Percentiles rank a stretch among this genome's conserved stretches.
Evolutionary conservation across 225 moss, liverwort and hornwort species (phyloP).

Genomic region (Ulota crispa): DNA sequence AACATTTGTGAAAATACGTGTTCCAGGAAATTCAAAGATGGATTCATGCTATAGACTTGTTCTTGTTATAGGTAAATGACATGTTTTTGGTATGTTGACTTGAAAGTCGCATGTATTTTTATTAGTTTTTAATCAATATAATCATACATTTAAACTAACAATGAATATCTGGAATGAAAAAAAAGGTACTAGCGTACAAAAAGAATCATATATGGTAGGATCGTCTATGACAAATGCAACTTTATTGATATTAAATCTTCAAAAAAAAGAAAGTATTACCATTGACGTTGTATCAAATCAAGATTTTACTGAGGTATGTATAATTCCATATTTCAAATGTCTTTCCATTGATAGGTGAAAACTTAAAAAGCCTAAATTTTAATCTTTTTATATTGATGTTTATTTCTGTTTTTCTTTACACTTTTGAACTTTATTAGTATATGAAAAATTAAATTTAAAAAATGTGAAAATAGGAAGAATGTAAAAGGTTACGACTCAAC

Average conservation of each 20-base stretch:
- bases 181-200: conserved; percentile 71
- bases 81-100: too few relatives aligned
- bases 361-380: too few relatives aligned
- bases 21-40: conserved; percentile 80
- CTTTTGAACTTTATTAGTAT: neutral
- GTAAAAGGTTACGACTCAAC: conserved; percentile 75
- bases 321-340: fast-evolving
- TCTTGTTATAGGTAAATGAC: conserved; percentile 59
- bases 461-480: conserved; percentile 71
- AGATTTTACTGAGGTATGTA: conserved; percentile 70
- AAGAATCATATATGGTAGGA: conserved; percentile 72
- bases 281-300: conserved; percentile 96
- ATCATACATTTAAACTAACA: too few relatives aligned
- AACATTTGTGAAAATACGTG: conserved; percentile 87
- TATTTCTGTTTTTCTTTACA: neutral
- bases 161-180: fast-evolving
- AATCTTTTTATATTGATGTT: neutral
- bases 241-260: conserved; percentile 78
- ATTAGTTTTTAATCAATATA: neutral
- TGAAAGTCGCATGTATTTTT: fast-evolving
- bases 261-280: conserved; percentile 75
- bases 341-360: neutral
- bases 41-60: conserved; percentile 98
- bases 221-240: conserved; percentile 65
- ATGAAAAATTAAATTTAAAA: neutral